Evolutionary conservation across 163 green algal species (phyloP), one percentile per base, ranked within the genome.

Genomic region (Chloromonas sp.): DNA sequence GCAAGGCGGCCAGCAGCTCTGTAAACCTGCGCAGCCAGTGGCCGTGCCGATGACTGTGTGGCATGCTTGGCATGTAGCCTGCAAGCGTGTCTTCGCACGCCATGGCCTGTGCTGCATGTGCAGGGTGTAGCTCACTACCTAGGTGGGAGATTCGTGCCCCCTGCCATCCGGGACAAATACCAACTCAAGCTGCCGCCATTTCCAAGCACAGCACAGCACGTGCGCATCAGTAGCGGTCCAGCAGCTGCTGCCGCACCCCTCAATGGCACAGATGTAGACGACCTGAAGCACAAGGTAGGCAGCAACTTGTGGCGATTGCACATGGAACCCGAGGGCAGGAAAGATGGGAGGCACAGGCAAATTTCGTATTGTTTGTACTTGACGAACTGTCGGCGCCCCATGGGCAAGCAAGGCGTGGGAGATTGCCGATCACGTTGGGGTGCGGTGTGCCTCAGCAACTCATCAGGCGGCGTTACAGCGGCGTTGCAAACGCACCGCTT

Each of bases 111-210:
- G 36, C 36, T 36, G 36, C 36, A 36, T 36, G 36, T 36, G 36
- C 78, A 94, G 83, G 96, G 97, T n/a, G 57, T 62, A 0, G 88
- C 95, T 89, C 97, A 99, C 88, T 99, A 98, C 89, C 87, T 99
- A 8, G 97, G 97, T 0, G 97, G 97, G 58, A 87, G 96, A 58
- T 99, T 99, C 86, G 92, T 99, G 1, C 94, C 97, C 0, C 94
- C 94, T 0, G 86, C 88, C 14, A 95, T 99, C 66, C 82, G 78
- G 0, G 89, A 97, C 8, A 95, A 96, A 89, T 99, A 95, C 90
- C 71, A 85, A 0, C 91, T 99, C 14, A 13, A 78, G 14, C 93
- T 99, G 85, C 97, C 97, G 0, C n/a, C 86, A 1, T 99, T 97
- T 90, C 94, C 93, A 0, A 94, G 92, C 58, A 87, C 91, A 0